Base-by-base conservation (phyloP, 1,284 basidiomycete species). In the Schizophyllum commune region DNA sequence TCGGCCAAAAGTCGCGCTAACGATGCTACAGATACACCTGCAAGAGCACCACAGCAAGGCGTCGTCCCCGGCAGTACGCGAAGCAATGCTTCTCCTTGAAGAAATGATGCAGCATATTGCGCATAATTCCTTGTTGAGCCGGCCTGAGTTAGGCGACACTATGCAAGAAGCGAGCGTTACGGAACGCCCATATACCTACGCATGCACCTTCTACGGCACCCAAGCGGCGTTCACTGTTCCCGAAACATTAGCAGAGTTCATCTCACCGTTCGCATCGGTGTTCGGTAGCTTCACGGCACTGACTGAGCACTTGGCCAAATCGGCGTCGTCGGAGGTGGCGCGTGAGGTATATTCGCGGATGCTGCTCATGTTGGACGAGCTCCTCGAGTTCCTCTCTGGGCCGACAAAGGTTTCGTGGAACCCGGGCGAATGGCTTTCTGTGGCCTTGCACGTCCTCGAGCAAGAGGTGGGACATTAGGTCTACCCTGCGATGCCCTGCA, bases 191-290 rank as follows among this genome's bases (percentile, higher is more conserved):
- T 79, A 81, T 64, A 67, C 73, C n/a, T 86, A 86, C 67, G 82
- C 86, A 21, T 80, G 78, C 64, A 72, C 73, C 20, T 84, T 89
- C 68, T 90, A 87, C 69, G 81, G 79, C 17, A 76, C 89, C 39
- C 68, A 76, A 19, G 64, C 71, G 9, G 65, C 69, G 5, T 57
- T 70, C 21, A 61, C 64, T 56, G 59, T 67, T 56, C 57, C 66
- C 17, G 27, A 59, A n/a, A 1, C 55, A 27, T 58, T 65, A 7
- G 52, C 60, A 52, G 64, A 70, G n/a, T 76, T 76, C 20, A 67
- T 68, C 20, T 68, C 77, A 1, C 88, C 89, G 22, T 81, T 90
- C 65, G 69, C 76, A 19, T 79, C 83, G 11, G 76, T 78, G 6
- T 81, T 91, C 61, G 79, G 87, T 63, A 79, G 80, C 62, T 71